phyloP scores from a whole-genome alignment of 192 early-diverging fungal species.

The Podila verticillata region DNA sequence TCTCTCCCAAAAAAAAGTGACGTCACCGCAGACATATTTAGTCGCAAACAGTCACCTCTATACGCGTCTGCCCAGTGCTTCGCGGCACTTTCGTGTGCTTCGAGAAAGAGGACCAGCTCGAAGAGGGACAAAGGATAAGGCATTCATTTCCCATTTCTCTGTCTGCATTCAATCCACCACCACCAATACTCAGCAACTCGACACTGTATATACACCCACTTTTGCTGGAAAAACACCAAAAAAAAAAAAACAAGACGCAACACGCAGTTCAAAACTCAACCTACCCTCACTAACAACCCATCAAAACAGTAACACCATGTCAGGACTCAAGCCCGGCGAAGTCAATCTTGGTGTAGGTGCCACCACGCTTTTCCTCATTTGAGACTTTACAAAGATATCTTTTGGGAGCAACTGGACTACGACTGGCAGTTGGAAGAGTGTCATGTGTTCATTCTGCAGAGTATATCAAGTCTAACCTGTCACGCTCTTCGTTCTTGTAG shows the following conservation, averaged over 20 bases:
- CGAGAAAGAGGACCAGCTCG: neutral
- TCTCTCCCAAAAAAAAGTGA: neutral
- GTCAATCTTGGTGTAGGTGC: slow-evolving; percentile 89
- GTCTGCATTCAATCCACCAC: neutral
- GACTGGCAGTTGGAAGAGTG: neutral
- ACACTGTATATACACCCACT: no score
- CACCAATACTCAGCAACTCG: neutral
- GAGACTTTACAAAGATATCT: no score
- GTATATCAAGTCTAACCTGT: no score
- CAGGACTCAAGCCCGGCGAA: slow-evolving; percentile 90
- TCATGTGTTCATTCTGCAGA: no score
- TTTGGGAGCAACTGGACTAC: neutral
- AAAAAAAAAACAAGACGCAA: neutral
- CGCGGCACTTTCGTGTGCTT: neutral
- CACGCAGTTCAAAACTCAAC: neutral
- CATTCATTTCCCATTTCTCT: neutral
- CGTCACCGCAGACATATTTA: neutral
- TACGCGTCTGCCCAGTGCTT: neutral
- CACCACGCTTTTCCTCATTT: neutral
- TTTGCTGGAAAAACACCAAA: no score
- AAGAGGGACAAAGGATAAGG: neutral
- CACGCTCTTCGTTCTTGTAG: slow-evolving; percentile 51
- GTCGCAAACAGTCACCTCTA: neutral
- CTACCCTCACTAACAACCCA: slow-evolving; percentile 11
- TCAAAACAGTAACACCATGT: slow-evolving; percentile 19